Evolutionary conservation across 208 protist species (phyloP).

Genomic region (Novymonas esmeraldas): DNA sequence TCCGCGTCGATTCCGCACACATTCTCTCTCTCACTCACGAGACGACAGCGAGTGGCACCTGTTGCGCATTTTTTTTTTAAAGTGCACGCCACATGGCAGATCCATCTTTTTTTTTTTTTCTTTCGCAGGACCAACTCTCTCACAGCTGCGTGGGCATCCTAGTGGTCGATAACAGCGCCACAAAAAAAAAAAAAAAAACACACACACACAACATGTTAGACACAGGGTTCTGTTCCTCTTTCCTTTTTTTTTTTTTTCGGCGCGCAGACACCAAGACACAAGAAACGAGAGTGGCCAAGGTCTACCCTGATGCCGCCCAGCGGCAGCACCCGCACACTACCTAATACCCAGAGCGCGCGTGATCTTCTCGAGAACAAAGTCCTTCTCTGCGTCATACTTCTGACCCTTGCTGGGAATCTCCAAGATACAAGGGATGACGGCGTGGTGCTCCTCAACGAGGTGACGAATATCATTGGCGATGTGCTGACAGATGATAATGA

Average conservation of each 20-base stretch:
- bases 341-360: constrained; percentile 72
- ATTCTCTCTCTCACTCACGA: no score
- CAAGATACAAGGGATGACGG: constrained; percentile 94
- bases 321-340: constrained; percentile 6
- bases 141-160: constrained; percentile 3
- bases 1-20: no score
- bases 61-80: no score
- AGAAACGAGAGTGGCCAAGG: constrained; percentile 2
- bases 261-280: constrained; percentile 1
- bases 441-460: constrained; percentile 91
- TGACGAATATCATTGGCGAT: constrained; percentile 96
- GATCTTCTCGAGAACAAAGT: constrained; percentile 94
- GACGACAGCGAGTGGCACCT: no score
- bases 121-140: not conserved
- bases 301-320: not conserved
- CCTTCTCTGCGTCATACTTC: constrained; percentile 96
- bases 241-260: not conserved
- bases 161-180: constrained; percentile 25
- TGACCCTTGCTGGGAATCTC: constrained; percentile 97
- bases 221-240: no score
- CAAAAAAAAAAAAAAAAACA: not conserved
- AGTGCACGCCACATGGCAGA: not conserved
- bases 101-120: constrained; percentile 1
- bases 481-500: constrained; percentile 97
- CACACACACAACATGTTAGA: no score